A percentile compares a stretch with the other conserved stretches of the same genome.
Evolutionary conservation across 495 filamentous ascomycete genomes (phyloP).

Genomic region (Parathielavia appendiculata): DNA sequence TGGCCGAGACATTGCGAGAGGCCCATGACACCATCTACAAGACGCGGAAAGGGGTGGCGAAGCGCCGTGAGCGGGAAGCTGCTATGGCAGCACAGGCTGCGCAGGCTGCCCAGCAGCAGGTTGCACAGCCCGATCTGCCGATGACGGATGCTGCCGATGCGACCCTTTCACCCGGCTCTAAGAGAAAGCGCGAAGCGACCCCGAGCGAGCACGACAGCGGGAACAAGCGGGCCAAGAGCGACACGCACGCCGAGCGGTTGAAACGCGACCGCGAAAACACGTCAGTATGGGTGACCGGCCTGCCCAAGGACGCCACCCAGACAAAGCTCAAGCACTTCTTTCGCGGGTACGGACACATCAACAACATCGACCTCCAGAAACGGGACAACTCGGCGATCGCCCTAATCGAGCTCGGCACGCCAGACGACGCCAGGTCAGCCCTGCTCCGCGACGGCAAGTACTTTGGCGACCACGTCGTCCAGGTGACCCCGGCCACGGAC

Average conservation of each 20-base stretch:
- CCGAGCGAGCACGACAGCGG: constrained; percentile 42
- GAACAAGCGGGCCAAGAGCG: constrained; percentile 56
- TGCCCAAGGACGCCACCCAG: constrained; percentile 65
- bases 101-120: constrained; percentile 27
- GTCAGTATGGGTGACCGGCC: constrained; percentile 69
- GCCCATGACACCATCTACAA: constrained; percentile 66
- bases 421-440: constrained; percentile 76
- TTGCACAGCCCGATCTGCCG: constrained; percentile 26
- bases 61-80: constrained; percentile 62
- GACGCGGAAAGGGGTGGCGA: constrained; percentile 55
- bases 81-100: constrained; percentile 54
- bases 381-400: constrained; percentile 60
- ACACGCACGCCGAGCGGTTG: constrained; percentile 38
- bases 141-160: constrained; percentile 25
- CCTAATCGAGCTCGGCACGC: constrained; percentile 75
- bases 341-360: constrained; percentile 78
- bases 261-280: constrained; percentile 88
- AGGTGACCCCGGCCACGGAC: constrained; percentile 64
- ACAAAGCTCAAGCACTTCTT: constrained; percentile 81
- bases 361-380: constrained; percentile 59
- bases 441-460: constrained; percentile 71
- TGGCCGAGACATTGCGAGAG: constrained; percentile 61
- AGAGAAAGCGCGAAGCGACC: constrained; percentile 62
- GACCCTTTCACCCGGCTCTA: constrained; percentile 40
- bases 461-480: constrained; percentile 63